Percentiles rank a stretch among this genome's conserved stretches.
Conservation (phyloP, 495 filamentous ascomycete species). For the Cercophora newfieldiana region DNA sequence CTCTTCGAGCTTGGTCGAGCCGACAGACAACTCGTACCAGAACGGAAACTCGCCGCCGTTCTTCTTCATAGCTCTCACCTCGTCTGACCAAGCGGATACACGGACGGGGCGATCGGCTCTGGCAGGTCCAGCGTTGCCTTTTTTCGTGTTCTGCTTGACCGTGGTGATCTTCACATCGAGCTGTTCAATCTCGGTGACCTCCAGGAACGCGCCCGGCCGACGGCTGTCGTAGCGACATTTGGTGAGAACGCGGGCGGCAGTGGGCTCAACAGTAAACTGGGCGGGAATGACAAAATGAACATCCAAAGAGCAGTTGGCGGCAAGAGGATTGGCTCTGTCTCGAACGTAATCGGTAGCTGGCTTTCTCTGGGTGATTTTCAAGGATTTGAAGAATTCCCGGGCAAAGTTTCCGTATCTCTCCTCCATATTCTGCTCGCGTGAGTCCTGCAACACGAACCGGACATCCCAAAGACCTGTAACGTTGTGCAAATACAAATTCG, state of each 20-base stretch:
- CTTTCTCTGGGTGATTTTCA: conserved; percentile 37
- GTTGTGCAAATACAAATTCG: conserved; percentile 42
- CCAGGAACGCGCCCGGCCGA: conserved; percentile 29
- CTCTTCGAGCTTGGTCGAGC: background rate
- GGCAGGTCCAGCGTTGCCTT: background rate
- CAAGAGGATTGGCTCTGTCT: background rate
- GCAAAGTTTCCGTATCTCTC: conserved; percentile 33
- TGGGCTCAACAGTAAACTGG: conserved; percentile 24
- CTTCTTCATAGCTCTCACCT: background rate
- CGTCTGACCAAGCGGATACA: background rate
- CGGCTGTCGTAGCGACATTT: conserved; percentile 21
- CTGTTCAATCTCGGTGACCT: conserved; percentile 46
- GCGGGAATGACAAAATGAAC: conserved; percentile 19
- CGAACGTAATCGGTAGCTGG: background rate
- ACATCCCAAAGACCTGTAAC: conserved; percentile 47
- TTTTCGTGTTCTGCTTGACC: background rate
- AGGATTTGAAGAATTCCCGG: conserved; percentile 29
- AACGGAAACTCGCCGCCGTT: background rate
- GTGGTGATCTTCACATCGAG: conserved; percentile 21
- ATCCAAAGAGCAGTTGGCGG: background rate
- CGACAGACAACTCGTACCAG: background rate
- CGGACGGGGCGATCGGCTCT: background rate
- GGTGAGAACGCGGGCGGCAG: conserved; percentile 37
- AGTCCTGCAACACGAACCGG: conserved; percentile 29
- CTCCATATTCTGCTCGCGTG: conserved; percentile 24